Conservation (phyloP, 2,329 filamentous ascomycete genomes). For the Trichoderma semiorbis region DNA sequence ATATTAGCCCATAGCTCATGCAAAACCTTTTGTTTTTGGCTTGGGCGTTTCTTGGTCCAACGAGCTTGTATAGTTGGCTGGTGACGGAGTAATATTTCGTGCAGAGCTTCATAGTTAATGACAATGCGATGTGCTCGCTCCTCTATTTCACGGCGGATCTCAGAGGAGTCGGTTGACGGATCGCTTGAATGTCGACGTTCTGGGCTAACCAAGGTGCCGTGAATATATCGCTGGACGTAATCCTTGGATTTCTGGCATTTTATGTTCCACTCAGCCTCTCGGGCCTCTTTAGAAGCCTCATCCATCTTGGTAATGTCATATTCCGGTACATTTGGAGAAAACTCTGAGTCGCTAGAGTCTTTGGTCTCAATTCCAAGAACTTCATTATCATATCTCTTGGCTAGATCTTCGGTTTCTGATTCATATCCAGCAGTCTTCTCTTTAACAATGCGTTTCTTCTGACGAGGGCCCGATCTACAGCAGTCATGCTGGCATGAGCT, state of each 20-base stretch:
- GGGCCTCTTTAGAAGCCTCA: not conserved
- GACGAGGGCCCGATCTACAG: not conserved
- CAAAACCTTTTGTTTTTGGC: constrained; percentile 45
- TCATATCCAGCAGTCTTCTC: not conserved
- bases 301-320: not conserved
- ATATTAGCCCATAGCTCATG: constrained; percentile 49
- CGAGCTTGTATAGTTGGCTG: constrained; percentile 50
- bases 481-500: not conserved
- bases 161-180: not conserved
- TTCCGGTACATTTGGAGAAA: not conserved
- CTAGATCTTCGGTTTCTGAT: not conserved
- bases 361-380: not conserved
- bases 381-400: not conserved
- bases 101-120: constrained; percentile 33
- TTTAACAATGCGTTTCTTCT: not conserved
- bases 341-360: not conserved
- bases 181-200: not conserved
- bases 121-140: constrained; percentile 30
- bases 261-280: not conserved
- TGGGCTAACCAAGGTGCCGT: not conserved
- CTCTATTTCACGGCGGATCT: not conserved
- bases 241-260: not conserved
- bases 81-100: constrained; percentile 45
- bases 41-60: constrained; percentile 50
- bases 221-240: not conserved